phyloP scores from a whole-genome alignment of 495 filamentous ascomycete genomes.

The Talaromyces stipitatus region DNA sequence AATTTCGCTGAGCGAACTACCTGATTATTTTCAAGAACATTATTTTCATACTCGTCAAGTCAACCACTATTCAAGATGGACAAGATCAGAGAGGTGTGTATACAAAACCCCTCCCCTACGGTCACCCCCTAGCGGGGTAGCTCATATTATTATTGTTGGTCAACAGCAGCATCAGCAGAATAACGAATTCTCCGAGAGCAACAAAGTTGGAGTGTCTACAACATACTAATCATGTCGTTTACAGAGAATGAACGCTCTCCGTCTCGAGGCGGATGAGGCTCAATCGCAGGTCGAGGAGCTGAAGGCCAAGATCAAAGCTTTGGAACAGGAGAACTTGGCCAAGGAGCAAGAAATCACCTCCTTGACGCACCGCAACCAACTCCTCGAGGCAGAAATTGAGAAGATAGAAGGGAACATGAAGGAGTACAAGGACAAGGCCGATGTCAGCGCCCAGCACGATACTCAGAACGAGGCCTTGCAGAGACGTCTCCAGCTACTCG shows the following conservation, averaged over 20 bases:
- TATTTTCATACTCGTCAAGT: conserved; percentile 7
- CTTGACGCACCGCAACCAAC: conserved; percentile 79
- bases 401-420: conserved; percentile 72
- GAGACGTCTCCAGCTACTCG: conserved; percentile 86
- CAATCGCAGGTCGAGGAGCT: conserved; percentile 76
- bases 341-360: conserved; percentile 99
- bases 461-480: conserved; percentile 82
- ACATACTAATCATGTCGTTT: conserved; percentile 4
- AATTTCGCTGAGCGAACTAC: conserved; percentile 35
- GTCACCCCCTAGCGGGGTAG: conserved; percentile 33
- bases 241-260: conserved; percentile 90
- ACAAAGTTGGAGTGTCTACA: not conserved
- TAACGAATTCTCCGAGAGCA: not conserved
- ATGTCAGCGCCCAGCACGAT: conserved; percentile 64
- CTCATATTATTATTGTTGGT: conserved; percentile 16
- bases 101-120: conserved; percentile 1
- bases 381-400: conserved; percentile 85
- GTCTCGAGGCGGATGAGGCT: conserved; percentile 82
- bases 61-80: conserved; percentile 36
- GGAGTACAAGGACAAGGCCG: conserved; percentile 70
- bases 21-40: conserved; percentile 19
- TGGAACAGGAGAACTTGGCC: conserved; percentile 89
- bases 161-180: conserved; percentile 1
- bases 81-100: conserved; percentile 73
- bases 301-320: conserved; percentile 70